Evolutionary conservation across 139 green algal species (phyloP).

Genomic region (Picochlorum sp.): DNA sequence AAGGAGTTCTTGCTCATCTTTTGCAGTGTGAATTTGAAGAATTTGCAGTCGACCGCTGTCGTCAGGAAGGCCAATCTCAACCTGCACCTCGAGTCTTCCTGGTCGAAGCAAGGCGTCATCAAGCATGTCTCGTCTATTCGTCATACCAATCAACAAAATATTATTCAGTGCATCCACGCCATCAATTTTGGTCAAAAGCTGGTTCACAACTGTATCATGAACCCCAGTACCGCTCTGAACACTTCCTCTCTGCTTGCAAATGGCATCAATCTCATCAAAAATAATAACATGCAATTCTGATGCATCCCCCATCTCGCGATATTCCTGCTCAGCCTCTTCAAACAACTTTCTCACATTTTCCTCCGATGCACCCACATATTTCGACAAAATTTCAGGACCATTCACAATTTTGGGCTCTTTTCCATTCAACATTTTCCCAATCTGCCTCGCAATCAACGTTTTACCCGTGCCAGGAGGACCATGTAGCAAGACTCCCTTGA

Average conservation of each 20-base stretch:
- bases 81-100: constrained; percentile 88
- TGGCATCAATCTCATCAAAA: constrained; percentile 99
- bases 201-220: constrained; percentile 97
- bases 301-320: constrained; percentile 13
- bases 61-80: constrained; percentile 97
- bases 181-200: constrained; percentile 99
- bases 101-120: constrained; percentile 95
- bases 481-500: constrained; percentile 85
- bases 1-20: constrained; percentile 87
- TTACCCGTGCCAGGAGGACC: constrained; percentile 78
- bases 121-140: constrained; percentile 89
- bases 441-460: constrained; percentile 97
- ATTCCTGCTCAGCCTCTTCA: constrained; percentile 26
- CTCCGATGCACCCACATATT: constrained; percentile 91
- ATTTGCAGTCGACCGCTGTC: constrained; percentile 87
- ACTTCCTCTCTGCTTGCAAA: constrained; percentile 89
- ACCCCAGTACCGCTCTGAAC: constrained; percentile 74
- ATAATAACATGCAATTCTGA: constrained; percentile 99
- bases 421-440: constrained; percentile 98
- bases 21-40: constrained; percentile 75
- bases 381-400: constrained; percentile 72
- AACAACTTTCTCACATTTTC: constrained; percentile 98
- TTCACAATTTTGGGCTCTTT: constrained; percentile 93
- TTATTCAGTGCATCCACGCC: constrained; percentile 99
- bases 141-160: constrained; percentile 98